These are phyloP conservation scores for Haplosporangium gracile DNA, from an alignment of 192 early-diverging fungal genomes.

Conservation along the genomic window DNA sequence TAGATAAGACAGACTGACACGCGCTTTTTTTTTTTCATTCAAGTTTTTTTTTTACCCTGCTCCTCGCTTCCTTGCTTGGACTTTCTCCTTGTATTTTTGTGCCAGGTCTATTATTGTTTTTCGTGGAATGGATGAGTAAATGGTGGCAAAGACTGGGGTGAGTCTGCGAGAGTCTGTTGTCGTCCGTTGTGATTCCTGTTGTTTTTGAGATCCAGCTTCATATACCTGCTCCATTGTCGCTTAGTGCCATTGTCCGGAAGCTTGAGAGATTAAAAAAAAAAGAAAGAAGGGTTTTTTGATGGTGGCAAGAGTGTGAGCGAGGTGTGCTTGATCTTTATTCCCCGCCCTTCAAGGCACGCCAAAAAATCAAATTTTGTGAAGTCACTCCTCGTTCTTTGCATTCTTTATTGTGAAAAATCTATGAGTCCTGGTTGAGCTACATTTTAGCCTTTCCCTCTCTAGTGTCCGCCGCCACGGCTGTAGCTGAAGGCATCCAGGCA, in stretches of 20 bases:
- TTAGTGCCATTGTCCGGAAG: background rate
- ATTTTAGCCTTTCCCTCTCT: background rate
- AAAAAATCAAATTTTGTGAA: too few species aligned
- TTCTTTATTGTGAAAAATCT: background rate
- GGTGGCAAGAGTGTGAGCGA: background rate
- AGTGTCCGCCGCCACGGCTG: conserved; percentile 39
- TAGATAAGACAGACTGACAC: background rate
- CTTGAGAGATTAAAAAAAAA: background rate
- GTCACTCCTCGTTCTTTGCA: too few species aligned
- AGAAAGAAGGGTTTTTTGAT: background rate
- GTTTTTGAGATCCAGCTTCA: background rate
- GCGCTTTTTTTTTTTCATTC: background rate
- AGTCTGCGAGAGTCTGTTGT: background rate
- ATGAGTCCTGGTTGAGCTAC: background rate
- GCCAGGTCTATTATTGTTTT: conserved; percentile 24
- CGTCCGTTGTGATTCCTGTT: background rate
- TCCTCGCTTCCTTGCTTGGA: conserved; percentile 38
- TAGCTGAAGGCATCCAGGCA: conserved; percentile 73
- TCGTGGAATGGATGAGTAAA: background rate
- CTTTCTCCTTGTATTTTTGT: conserved; percentile 40
- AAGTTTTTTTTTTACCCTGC: conserved; percentile 26
- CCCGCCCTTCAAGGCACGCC: too few species aligned
- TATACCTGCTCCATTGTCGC: background rate
- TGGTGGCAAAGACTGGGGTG: background rate
- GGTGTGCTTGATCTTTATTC: background rate